Evolutionary conservation across 371 early-diverging fungal genomes (phyloP).

Genomic region (Mycotypha africana): DNA sequence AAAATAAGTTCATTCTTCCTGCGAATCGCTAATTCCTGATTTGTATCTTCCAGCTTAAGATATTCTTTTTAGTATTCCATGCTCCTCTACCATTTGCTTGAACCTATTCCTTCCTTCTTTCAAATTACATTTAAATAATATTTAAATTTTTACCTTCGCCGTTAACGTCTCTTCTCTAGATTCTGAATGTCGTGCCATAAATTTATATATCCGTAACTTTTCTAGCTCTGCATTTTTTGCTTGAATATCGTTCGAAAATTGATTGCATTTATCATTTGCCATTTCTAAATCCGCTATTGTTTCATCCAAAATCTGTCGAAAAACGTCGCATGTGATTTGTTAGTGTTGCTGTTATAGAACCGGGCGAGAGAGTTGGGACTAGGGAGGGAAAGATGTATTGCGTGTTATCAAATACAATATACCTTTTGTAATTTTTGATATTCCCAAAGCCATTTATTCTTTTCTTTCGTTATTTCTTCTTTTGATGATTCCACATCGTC

Average conservation of each 20-base stretch:
- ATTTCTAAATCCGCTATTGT: slow-evolving; percentile 26
- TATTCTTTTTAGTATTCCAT: too few species aligned
- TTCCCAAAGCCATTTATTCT: slow-evolving; percentile 25
- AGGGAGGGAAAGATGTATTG: too few species aligned
- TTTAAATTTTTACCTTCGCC: slow-evolving; percentile 18
- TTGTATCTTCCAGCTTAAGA: slow-evolving; percentile 39
- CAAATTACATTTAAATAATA: too few species aligned
- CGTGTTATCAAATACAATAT: too few species aligned
- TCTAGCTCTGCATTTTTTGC: slow-evolving; percentile 21
- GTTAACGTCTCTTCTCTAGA: slow-evolving; percentile 21
- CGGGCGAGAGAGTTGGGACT: too few species aligned
- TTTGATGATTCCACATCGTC: slow-evolving; percentile 22
- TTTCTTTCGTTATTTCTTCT: slow-evolving; percentile 19
- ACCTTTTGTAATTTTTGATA: slow-evolving; percentile 35
- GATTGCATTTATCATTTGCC: slow-evolving; percentile 21
- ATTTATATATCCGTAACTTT: slow-evolving; percentile 19
- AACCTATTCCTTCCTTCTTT: too few species aligned
- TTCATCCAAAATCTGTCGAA: slow-evolving; percentile 26
- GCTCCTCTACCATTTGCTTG: too few species aligned
- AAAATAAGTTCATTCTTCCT: slow-evolving; percentile 27
- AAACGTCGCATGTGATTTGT: too few species aligned
- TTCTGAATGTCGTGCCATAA: slow-evolving; percentile 23
- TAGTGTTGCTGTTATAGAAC: too few species aligned
- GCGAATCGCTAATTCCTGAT: slow-evolving; percentile 29
- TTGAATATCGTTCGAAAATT: slow-evolving; percentile 16